Percentiles rank a stretch among this genome's conserved stretches.
These are phyloP conservation scores for Leishmania arabica DNA, from an alignment of 208 protist genomes.

Conservation along the genomic window DNA sequence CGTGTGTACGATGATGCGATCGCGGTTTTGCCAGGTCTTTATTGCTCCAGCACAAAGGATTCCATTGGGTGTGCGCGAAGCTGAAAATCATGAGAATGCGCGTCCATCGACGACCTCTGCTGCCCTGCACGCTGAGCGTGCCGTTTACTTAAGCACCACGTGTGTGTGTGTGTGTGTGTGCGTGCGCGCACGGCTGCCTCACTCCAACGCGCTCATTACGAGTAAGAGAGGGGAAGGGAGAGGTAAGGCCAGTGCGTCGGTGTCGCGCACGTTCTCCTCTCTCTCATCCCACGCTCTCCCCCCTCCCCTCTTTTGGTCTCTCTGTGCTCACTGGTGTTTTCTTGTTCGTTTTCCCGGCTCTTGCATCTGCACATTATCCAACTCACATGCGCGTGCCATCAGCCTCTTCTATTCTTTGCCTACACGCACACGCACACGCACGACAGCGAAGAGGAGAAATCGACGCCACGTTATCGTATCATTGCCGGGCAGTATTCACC, in stretches of 20 bases:
- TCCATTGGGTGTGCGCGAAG: background rate
- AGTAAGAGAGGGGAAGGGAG: background rate
- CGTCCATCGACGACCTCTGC: background rate
- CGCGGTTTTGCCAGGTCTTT: background rate
- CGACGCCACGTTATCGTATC: background rate
- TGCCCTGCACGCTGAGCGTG: background rate
- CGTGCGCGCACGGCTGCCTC: background rate
- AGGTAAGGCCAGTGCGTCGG: background rate
- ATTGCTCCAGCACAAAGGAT: background rate
- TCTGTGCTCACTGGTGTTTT: background rate
- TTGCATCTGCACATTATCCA: background rate
- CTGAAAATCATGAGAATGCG: background rate
- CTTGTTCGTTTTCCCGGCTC: background rate
- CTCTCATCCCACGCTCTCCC: background rate
- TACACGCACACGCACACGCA: too few relatives aligned
- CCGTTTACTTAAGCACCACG: background rate
- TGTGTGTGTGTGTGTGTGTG: background rate
- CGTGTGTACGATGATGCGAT: background rate
- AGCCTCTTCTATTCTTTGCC: background rate
- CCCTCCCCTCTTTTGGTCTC: conserved; percentile 9
- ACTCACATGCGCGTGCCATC: background rate
- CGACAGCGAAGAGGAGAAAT: background rate
- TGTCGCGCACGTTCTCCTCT: background rate
- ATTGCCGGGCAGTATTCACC: background rate
- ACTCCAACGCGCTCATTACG: background rate